Evolutionary conservation across 2,329 filamentous ascomycete genomes (phyloP), one percentile per base, ranked within the genome.

Genomic region (Bipolaris oryzae): DNA sequence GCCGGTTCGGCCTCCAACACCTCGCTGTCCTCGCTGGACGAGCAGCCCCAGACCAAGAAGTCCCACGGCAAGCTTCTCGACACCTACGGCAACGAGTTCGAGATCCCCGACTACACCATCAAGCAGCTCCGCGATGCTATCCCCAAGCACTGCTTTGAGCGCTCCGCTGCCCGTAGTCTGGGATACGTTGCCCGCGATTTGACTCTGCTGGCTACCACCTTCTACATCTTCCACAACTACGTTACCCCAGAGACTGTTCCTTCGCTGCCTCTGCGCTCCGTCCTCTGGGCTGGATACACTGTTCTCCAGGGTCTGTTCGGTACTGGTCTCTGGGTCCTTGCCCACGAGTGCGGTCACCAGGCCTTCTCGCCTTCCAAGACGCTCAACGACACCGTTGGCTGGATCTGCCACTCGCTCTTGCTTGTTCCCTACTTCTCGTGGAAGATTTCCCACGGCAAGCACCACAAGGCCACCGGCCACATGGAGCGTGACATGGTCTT

Each of bases 401-500:
- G 91, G 91, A 78, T 96, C 75, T 86, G 91, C 69, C 94, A 98
- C 82, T 96, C 93, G 35, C 78, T 87, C 42, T 87, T 97, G 37
- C 84, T 97, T 54, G 94, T 99, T 46, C 95, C 95, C 20, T 99
- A 98, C 83, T 99, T 97, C 83, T 96, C 92, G 76, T 99, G 95
- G 95, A 96, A 99, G 82, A 93, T 98, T 80, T 96, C 92, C 66
- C 95, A 99, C 82, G 90, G 92, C 82, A 96, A 96, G 87, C 95
- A 99, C 84, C 95, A 99, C 90, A 98, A 98, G 86, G 92, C 93
- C 63, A 99, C 95, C 37, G 95, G 93, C 70, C 87, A 99, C 84
- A 88, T 99, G 81, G 92, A 96, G 80, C 91, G 94, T 68, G 95
- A 99, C 80, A 99, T 99, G 95, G 95, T 98, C 62, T 98, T 97